A percentile compares a stretch with the other conserved stretches of the same genome.
phyloP scores from a whole-genome alignment of 2,329 filamentous ascomycete species.

The Metarhizium robertsii region DNA sequence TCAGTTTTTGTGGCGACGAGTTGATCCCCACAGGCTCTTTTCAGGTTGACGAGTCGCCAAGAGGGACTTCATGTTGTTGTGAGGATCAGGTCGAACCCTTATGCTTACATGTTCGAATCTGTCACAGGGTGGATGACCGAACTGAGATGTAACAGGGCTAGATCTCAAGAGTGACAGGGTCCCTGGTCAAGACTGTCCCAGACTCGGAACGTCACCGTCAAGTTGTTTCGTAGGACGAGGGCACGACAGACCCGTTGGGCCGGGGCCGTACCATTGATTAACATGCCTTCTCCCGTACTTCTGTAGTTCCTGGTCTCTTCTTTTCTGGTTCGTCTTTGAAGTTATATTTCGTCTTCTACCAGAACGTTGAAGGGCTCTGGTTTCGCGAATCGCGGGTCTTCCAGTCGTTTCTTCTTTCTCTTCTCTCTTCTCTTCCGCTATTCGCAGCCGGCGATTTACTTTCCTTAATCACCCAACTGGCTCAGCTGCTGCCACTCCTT shows the following conservation, averaged over 20 bases:
- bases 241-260: slow-evolving; percentile 2
- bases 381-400: slow-evolving; percentile 17
- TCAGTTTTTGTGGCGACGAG: background rate
- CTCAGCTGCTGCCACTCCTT: slow-evolving; percentile 50
- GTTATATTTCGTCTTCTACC: slow-evolving; percentile 3
- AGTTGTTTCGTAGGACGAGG: slow-evolving; percentile 13
- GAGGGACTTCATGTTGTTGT: slow-evolving; percentile 4
- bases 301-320: slow-evolving; percentile 10
- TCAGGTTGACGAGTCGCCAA: background rate
- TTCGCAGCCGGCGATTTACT: slow-evolving; percentile 20
- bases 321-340: background rate
- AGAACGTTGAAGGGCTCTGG: background rate
- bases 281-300: background rate
- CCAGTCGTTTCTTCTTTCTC: slow-evolving; percentile 20
- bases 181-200: slow-evolving; percentile 8
- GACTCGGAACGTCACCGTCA: slow-evolving; percentile 11
- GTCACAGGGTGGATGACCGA: slow-evolving; percentile 11
- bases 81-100: slow-evolving; percentile 12
- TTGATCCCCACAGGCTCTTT: background rate
- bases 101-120: slow-evolving; percentile 11
- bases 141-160: slow-evolving; percentile 18
- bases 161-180: slow-evolving; percentile 14
- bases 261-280: slow-evolving; percentile 1
- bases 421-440: slow-evolving; percentile 21
- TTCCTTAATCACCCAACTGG: slow-evolving; percentile 40